Base-by-base conservation (phyloP, 257 asterid genomes). In the Salvia rosmarinus region DNA sequence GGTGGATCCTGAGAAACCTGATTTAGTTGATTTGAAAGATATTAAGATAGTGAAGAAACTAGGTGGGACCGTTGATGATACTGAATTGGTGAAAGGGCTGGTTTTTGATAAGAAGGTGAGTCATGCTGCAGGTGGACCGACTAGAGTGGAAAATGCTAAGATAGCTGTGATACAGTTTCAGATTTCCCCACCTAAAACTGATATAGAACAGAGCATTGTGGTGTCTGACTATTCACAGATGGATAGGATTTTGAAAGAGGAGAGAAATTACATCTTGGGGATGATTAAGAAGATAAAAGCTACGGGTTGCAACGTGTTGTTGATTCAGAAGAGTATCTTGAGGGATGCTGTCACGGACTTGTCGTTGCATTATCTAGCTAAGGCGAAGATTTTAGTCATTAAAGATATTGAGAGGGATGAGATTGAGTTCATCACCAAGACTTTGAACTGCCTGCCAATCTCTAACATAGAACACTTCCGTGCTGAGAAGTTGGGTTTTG, bases 181-280 rank as follows among this genome's bases (percentile, higher is more conserved):
- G 81, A 91, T 95, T 64, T 91, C 98, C 0, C 99, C 99, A 12
- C 99, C 99, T 0, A 95, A 95, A 72, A 95, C 99, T 1, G 99
- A 95, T 77, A 95, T 95, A 13, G 99, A 95, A 78, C 99, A 95
- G 81, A 89, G 96, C 75, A 91, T 95, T 39, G 96, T 95, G 72
- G 96, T 95, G 19, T 95, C 99, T 4, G 99, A 95, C 84, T 95
- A 95, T 60, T 80, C 99, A 1, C 99, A 95, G 81, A 91, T 95
- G 97, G 99, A 95, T 78, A 90, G 99, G 83, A 91, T 95, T 69
- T 77, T 95, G 88, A 95, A 95, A 84, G 98, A 95, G 84, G 99
- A 95, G 83, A 95, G 99, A 64, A 95, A 91, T 71, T 95, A 88
- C 61, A 91, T 95, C 44, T 55, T 95, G 76, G 89, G 98, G 49